Base-by-base conservation (phyloP, 768 basidiomycete genomes). In the Chalciporus chontae region DNA sequence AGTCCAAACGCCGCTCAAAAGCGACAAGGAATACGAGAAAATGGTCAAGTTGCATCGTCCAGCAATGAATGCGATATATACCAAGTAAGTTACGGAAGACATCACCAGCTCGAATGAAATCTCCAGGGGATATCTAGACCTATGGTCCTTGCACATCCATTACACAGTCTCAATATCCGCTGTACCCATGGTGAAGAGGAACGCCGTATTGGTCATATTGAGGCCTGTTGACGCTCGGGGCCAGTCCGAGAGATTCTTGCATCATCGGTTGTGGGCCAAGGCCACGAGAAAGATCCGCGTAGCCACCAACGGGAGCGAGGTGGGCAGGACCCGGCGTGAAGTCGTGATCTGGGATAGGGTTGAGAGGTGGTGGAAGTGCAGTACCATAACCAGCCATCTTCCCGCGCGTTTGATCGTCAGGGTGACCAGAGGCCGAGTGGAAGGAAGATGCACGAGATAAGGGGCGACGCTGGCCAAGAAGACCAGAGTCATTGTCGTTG, bases 231-330 rank as follows among this genome's bases (percentile, higher is more conserved):
- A 77, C 64, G 41, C 66, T 77, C 7, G 72, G 72, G 18, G 70
- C 70, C 31, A 55, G 67, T 29, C 55, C 52, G 18, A 73, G 59
- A 24, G 61, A 40, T 54, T 77, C 70, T 40, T 69, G 66, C 75
- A 77, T 74, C 61, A 64, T 69, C 15, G 87, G 88, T 53, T 79
- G 77, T 15, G 84, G 81, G 68, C 81, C 86, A 8, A 83, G 73
- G 27, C 86, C 89, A 53, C 89, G 85, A 48, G 87, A 77, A 41
- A 90, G 77, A 64, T 91, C 87, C 41, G 87, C 90, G 59, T 92
- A 92, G 18, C 87, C 87, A 50, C 86, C 88, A 48, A 87, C 80
- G 21, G 86, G 80, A 13, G 83, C 81, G 40, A 84, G 73, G 43
- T 70, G 62, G 14, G 74, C 54, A 21, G 81, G 62, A 21, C 81